phyloP scores from a whole-genome alignment of 2,329 filamentous ascomycete species.

The Elsinoe australis region DNA sequence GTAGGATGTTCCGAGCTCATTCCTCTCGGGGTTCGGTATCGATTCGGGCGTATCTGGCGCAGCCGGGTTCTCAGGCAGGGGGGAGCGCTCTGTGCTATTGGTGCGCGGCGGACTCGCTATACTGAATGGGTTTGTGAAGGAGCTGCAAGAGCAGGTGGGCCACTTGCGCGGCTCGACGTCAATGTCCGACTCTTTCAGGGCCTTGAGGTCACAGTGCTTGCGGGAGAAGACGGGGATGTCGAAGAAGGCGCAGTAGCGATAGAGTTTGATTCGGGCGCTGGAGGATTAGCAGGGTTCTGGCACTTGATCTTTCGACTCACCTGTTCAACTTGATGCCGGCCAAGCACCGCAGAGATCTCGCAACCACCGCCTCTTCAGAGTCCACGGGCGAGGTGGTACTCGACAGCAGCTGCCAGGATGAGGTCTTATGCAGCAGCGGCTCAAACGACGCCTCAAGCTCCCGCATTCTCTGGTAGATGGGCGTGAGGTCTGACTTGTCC shows the following conservation, averaged over 20 bases:
- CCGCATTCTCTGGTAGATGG: not conserved
- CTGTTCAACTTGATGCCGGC: conserved; percentile 46
- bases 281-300: not conserved
- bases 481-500: not conserved
- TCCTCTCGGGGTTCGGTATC: no score
- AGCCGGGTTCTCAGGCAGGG: no score
- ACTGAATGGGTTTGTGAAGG: no score
- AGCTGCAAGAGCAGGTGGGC: no score
- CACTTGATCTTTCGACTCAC: conserved; percentile 24
- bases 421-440: not conserved
- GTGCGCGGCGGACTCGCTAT: no score
- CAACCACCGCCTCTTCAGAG: conserved; percentile 36
- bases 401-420: not conserved
- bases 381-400: conserved; percentile 33
- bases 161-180: no score
- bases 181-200: conserved; percentile 24
- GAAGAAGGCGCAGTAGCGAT: conserved; percentile 46
- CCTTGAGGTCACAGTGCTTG: conserved; percentile 44
- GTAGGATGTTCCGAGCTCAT: not conserved
- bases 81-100: no score
- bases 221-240: conserved; percentile 44
- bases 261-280: conserved; percentile 46
- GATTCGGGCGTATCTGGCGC: no score
- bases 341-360: conserved; percentile 41
- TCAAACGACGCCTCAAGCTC: not conserved